Conservation (phyloP, 2,329 filamentous ascomycete species). For the Metarhizium humberi region DNA sequence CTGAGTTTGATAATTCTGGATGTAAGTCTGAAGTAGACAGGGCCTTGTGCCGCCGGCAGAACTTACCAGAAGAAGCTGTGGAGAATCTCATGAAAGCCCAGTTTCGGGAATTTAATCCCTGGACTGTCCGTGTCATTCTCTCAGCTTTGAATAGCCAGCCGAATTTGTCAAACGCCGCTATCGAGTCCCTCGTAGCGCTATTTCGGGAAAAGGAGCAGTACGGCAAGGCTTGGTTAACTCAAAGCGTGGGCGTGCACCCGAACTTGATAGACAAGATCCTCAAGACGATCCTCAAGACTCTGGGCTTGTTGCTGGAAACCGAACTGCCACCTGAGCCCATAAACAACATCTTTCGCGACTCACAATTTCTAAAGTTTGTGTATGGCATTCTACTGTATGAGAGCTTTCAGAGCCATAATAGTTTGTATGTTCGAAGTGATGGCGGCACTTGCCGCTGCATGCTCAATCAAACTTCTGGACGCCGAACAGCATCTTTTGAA, state of each 20-base stretch:
- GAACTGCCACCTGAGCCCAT: not conserved
- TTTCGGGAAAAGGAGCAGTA: too few relatives aligned
- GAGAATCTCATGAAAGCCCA: too few relatives aligned
- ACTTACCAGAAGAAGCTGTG: too few relatives aligned
- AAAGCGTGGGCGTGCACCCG: not conserved
- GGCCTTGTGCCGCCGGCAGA: not conserved
- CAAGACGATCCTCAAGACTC: not conserved
- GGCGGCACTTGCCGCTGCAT: not conserved
- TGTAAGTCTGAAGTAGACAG: too few relatives aligned
- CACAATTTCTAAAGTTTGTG: not conserved
- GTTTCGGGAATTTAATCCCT: too few relatives aligned
- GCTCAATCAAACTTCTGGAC: not conserved
- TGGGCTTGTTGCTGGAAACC: not conserved
- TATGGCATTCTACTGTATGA: not conserved
- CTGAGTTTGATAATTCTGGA: too few relatives aligned
- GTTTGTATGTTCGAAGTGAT: not conserved
- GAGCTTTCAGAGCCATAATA: not conserved
- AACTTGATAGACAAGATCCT: not conserved
- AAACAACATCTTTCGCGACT: not conserved
- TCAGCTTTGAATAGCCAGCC: too few relatives aligned
- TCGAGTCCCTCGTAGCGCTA: too few relatives aligned
- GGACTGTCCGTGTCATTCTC: too few relatives aligned
- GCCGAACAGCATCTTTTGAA: not conserved
- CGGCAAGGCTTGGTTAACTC: fast-evolving
- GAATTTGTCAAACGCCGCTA: too few relatives aligned